Evolutionary conservation across 1,284 basidiomycete genomes (phyloP), one percentile per base, ranked within the genome.

Genomic region (Austroboletus novae-zelandiae): DNA sequence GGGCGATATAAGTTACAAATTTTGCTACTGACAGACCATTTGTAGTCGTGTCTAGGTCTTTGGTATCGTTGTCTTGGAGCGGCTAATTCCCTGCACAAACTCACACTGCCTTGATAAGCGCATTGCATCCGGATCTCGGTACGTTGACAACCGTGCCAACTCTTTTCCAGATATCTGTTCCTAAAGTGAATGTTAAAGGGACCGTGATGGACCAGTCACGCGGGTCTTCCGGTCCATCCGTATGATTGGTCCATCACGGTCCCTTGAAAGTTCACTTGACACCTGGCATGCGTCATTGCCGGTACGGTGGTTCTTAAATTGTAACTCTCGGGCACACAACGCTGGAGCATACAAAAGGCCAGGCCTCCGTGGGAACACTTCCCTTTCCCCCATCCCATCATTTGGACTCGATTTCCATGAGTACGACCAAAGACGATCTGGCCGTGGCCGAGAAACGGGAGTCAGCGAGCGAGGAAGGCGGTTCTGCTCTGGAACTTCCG

Each of bases 331-430:
- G 40, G 18, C 15, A 17, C 36, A 23, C 42, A 9, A 17, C 41
- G 29, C 27, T 46, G n/a, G 18, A 9, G 11, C 15, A 43, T 60
- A 61, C 59, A 64, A 62, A 62, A 63, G 50, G 36, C 40, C 35
- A 17, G 25, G 9, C 27, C 36, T 52, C 8, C 47, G 60, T 61
- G 60, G 50, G 59, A 62, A 62, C 43, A 13, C 44, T 42, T 2
- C 17, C 32, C 44, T 46, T 25, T 45, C 51, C 42, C 48, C 37
- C 50, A 35, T 41, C 45, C 42, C n/a, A 32, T 32, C 17, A 5
- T 17, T 36, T 36, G 13, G 11, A 8, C 35, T 17, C 35, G 13
- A 17, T 17, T 14, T 36, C 9, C 35, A 65, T 61, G 61, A 43
- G 32, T n/a, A 31, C 40, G 2, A 13, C 27, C 13, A 13, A 37